phyloP scores from a whole-genome alignment of 2,329 filamentous ascomycete genomes.

The Fusarium subglutinans region DNA sequence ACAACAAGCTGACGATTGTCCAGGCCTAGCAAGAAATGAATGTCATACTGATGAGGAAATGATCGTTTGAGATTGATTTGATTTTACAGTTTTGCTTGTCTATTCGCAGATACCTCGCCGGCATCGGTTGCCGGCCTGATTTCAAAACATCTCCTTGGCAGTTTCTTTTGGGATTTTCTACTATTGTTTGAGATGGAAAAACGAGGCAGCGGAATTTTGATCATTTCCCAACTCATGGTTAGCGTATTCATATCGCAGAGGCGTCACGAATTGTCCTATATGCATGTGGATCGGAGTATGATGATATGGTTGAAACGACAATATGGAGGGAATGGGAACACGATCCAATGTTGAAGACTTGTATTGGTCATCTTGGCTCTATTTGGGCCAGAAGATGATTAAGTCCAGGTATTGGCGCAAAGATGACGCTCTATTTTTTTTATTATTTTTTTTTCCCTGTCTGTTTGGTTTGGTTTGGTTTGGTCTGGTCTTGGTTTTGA shows the following conservation, averaged over 20 bases:
- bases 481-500: neutral
- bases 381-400: slow-evolving; percentile 7
- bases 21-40: slow-evolving; percentile 40
- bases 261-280: slow-evolving; percentile 39
- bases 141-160: slow-evolving; percentile 22
- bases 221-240: slow-evolving; percentile 33
- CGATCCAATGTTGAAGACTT: slow-evolving; percentile 35
- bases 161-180: slow-evolving; percentile 13
- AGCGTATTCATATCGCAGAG: slow-evolving; percentile 40
- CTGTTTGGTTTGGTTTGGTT: neutral
- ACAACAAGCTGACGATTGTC: slow-evolving; percentile 5
- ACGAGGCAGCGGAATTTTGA: slow-evolving; percentile 26
- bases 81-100: slow-evolving; percentile 31
- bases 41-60: slow-evolving; percentile 29
- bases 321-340: slow-evolving; percentile 35
- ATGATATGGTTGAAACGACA: slow-evolving; percentile 36
- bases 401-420: slow-evolving; percentile 35
- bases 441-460: slow-evolving; percentile 1
- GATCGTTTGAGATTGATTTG: slow-evolving; percentile 30
- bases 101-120: slow-evolving; percentile 42
- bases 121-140: slow-evolving; percentile 31
- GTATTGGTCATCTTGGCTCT: neutral
- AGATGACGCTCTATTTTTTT: slow-evolving; percentile 37
- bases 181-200: slow-evolving; percentile 25
- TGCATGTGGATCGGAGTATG: slow-evolving; percentile 46